These are phyloP conservation scores for Serpula lacrymans DNA, from an alignment of 768 basidiomycete genomes.

Conservation along the genomic window DNA sequence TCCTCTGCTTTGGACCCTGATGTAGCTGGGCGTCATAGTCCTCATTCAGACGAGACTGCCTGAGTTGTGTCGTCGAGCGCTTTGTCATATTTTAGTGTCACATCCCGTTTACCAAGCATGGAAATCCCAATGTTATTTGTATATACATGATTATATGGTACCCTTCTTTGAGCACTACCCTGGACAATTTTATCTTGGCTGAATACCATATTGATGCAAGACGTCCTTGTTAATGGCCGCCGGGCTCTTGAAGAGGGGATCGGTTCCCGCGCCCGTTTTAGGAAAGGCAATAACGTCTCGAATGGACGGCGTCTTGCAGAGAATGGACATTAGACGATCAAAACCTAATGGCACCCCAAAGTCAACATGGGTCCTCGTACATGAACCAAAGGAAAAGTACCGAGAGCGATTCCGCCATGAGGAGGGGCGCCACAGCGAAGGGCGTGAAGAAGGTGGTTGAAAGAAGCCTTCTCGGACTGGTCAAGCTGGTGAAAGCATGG, in stretches of 20 bases:
- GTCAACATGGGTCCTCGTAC: conserved; percentile 4
- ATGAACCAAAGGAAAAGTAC: conserved; percentile 37
- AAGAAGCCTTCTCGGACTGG: conserved; percentile 68
- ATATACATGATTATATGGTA: conserved; percentile 2
- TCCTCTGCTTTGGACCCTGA: conserved; percentile 18
- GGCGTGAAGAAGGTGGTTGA: conserved; percentile 83
- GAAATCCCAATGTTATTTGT: no score
- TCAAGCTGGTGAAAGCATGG: conserved; percentile 56
- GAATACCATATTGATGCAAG: conserved; percentile 64
- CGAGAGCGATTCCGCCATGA: conserved; percentile 92
- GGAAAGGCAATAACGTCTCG: conserved; percentile 97
- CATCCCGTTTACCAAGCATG: no score
- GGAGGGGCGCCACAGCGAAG: conserved; percentile 90
- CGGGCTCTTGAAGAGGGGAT: conserved; percentile 89
- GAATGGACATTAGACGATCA: conserved; percentile 88
- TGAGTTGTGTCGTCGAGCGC: conserved; percentile 16
- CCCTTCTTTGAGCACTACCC: background rate
- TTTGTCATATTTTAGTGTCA: conserved; percentile 12
- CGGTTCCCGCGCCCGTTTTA: conserved; percentile 80
- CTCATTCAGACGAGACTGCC: conserved; percentile 16
- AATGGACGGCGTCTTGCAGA: conserved; percentile 84
- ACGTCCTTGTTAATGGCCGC: conserved; percentile 50
- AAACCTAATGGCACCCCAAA: conserved; percentile 65
- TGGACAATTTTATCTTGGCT: conserved; percentile 19
- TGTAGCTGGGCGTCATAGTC: conserved; percentile 15